Evolutionary conservation across 2,329 filamentous ascomycete genomes (phyloP).

Genomic region (Xylariaceae sp.): DNA sequence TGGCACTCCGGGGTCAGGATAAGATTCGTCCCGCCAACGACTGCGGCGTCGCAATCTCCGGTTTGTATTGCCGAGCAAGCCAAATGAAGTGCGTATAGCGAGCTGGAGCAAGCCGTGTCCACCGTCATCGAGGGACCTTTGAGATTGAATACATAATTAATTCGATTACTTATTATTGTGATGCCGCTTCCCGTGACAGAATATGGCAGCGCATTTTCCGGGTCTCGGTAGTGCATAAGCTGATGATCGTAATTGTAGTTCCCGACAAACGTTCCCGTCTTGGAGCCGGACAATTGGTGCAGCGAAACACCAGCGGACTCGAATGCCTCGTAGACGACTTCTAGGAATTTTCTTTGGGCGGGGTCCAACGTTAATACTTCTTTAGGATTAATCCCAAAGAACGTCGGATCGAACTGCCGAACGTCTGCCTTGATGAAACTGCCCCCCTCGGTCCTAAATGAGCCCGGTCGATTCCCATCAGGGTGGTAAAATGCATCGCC

Average conservation of each 20-base stretch:
- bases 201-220: constrained; percentile 16
- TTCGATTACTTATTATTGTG: constrained; percentile 19
- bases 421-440: constrained; percentile 4
- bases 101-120: constrained; percentile 37
- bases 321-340: constrained; percentile 6
- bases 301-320: constrained; percentile 4
- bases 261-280: constrained; percentile 30
- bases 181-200: constrained; percentile 8
- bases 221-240: constrained; percentile 16
- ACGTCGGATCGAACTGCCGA: constrained; percentile 1
- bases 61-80: constrained; percentile 15
- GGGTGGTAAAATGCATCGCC: constrained; percentile 7
- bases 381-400: constrained; percentile 6
- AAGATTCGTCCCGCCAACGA: constrained; percentile 29
- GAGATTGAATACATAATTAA: constrained; percentile 31
- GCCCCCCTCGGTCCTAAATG: constrained; percentile 4
- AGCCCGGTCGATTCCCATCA: constrained; percentile 1
- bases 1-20: constrained; percentile 24
- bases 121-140: constrained; percentile 35
- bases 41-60: constrained; percentile 21
- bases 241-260: constrained; percentile 27
- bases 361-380: constrained; percentile 8
- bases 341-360: constrained; percentile 5
- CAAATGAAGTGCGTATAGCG: constrained; percentile 29
- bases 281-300: constrained; percentile 15